Evolutionary conservation across 1,284 basidiomycete species (phyloP).

Genomic region (Naganishia sp.): DNA sequence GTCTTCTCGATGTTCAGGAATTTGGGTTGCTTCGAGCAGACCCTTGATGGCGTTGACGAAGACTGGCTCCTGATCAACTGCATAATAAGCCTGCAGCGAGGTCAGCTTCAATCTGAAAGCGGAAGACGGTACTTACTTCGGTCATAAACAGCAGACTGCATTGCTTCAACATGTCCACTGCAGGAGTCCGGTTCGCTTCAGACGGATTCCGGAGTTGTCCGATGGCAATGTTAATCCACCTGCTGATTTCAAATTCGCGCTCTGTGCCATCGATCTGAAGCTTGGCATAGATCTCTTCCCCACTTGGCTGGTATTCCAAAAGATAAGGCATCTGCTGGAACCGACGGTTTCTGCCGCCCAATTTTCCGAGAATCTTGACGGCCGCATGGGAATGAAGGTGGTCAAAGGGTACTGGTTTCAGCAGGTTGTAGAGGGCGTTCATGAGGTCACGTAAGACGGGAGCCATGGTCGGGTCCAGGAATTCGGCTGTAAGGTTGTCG

Average conservation of each 20-base stretch:
- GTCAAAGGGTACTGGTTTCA: constrained; percentile 87
- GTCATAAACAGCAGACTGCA: constrained; percentile 72
- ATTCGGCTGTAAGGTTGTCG: constrained; percentile 97
- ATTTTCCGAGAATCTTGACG: constrained; percentile 93
- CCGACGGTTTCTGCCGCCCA: constrained; percentile 91
- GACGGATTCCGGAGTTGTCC: constrained; percentile 66
- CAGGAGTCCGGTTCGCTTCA: constrained; percentile 67
- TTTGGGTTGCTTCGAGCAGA: constrained; percentile 73
- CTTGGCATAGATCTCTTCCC: constrained; percentile 67
- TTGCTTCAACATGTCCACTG: constrained; percentile 76
- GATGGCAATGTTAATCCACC: constrained; percentile 72
- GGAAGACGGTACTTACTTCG: constrained; percentile 60
- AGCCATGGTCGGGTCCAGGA: constrained; percentile 93
- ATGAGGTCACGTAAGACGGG: constrained; percentile 92
- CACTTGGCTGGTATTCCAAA: constrained; percentile 70
- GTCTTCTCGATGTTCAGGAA: constrained; percentile 70
- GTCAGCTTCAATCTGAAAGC: constrained; percentile 4
- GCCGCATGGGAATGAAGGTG: constrained; percentile 93
- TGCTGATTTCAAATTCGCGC: constrained; percentile 71
- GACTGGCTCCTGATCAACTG: constrained; percentile 72
- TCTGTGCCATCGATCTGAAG: constrained; percentile 72
- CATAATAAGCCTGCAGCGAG: constrained; percentile 63
- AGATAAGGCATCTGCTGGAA: constrained; percentile 79
- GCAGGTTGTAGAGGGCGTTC: constrained; percentile 85
- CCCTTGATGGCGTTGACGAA: constrained; percentile 74